These are phyloP conservation scores for Yamadazyma akitaensis DNA, from an alignment of 805 yeast genomes.

Conservation along the genomic window DNA sequence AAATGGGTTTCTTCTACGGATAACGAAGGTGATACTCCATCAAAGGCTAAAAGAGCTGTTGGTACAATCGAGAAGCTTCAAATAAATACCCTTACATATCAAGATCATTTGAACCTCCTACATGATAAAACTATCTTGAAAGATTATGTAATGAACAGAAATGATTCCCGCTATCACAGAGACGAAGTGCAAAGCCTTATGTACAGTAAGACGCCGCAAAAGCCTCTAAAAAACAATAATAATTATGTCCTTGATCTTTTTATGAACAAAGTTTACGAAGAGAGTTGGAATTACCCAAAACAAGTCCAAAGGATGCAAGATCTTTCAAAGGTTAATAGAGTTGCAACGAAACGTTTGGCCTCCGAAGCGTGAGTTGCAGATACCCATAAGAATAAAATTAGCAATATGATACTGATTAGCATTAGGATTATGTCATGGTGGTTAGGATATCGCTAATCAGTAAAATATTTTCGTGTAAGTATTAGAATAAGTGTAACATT, in stretches of 20 bases:
- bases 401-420: no score
- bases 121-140: constrained; percentile 22
- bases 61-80: constrained; percentile 17
- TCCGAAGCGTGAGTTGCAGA: background rate
- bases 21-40: background rate
- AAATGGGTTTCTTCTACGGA: constrained; percentile 13
- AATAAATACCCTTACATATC: constrained; percentile 18
- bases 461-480: background rate
- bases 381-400: no score
- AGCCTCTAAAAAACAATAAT: background rate
- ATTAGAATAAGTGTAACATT: background rate
- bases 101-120: constrained; percentile 27
- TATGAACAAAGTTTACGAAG: constrained; percentile 17
- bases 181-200: constrained; percentile 20
- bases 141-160: constrained; percentile 20
- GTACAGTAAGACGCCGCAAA: background rate
- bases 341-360: background rate
- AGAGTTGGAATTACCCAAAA: constrained; percentile 20
- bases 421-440: background rate
- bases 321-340: constrained; percentile 1
- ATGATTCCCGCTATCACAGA: constrained; percentile 27
- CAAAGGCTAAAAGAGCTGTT: constrained; percentile 14
- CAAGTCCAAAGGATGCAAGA: constrained; percentile 14
- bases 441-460: background rate
- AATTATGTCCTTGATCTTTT: constrained; percentile 20